Base-by-base conservation (phyloP, 1,284 basidiomycete species). In the Fomitiporia mediterranea region DNA sequence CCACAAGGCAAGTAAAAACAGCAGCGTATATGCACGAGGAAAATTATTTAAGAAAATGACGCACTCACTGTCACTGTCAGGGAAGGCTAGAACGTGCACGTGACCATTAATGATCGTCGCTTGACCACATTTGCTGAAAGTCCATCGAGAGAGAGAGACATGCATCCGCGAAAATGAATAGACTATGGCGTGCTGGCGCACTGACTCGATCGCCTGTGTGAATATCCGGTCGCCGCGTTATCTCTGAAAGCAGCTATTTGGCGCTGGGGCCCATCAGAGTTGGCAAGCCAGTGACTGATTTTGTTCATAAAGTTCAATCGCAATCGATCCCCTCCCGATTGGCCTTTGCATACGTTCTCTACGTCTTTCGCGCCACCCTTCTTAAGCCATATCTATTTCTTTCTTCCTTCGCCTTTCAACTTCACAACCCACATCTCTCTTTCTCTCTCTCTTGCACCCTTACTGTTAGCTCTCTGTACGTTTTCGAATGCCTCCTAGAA, bases 401-500 rank as follows among this genome's bases (percentile, higher is more conserved):
- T 37, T 43, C 49, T 17, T 8, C 17, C 49, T 9, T 19, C 34
- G 13, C 49, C 13, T n/a, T 25, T 25, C 17, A n/a, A n/a, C n/a
- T n/a, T n/a, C n/a, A n/a, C n/a, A n/a, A n/a, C n/a, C 19, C 9
- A 11, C 19, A 15, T 32, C 13, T 9, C 30, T 23, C 43, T 4
- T 35, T 3, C 19, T 17, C 52, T 8, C 4, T 6, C 23, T 32
- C 40, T 44, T 4, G n/a, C 21, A 3, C 28, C 32, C 46, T 17
- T 21, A 43, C 44, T 8, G 37, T 19, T 47, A 58, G 42, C 57
- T 57, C 8, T 17, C 30, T 25, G 4, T 17, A 25, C 23, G 50
- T 13, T 21, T 48, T 6, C 13, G 21, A 39, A 77, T 77, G 75
- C 73, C 73, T 67, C 73, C 74, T 48, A 70, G 72, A 47, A 67